These are phyloP conservation scores for Gryganskiella cystojenkinii DNA, from an alignment of 192 early-diverging fungal species.

Conservation along the genomic window DNA sequence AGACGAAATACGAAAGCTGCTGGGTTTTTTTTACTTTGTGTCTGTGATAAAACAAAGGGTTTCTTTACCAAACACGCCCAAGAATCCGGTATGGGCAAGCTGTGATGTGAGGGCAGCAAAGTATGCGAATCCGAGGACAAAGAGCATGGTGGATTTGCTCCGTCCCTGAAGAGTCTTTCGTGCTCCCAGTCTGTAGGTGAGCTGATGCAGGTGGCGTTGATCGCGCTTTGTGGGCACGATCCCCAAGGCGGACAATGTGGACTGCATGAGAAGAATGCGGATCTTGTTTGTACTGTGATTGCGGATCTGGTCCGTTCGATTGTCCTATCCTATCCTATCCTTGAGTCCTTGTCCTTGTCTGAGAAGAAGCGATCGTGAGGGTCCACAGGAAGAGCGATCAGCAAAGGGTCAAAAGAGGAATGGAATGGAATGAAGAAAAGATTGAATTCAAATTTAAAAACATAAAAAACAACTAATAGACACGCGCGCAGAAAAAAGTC, in stretches of 20 bases:
- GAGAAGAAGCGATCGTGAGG: too few species aligned
- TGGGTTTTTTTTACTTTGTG: too few species aligned
- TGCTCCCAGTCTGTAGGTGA: slow-evolving; percentile 38
- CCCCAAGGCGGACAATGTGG: slow-evolving; percentile 24
- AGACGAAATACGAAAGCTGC: neutral
- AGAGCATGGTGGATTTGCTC: slow-evolving; percentile 22
- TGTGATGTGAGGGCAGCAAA: slow-evolving; percentile 32
- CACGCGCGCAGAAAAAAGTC: too few species aligned
- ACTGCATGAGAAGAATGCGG: neutral
- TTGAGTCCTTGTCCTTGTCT: too few species aligned
- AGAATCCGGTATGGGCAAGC: slow-evolving; percentile 5
- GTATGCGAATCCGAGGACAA: slow-evolving; percentile 31
- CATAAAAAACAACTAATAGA: too few species aligned
- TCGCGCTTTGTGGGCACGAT: slow-evolving; percentile 43
- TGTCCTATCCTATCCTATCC: too few species aligned
- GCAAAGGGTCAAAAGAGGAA: neutral
- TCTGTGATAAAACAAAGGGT: neutral
- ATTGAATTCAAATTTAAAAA: too few species aligned
- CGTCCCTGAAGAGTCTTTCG: slow-evolving; percentile 30
- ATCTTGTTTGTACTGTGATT: too few species aligned
- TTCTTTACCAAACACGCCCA: neutral
- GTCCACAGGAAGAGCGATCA: neutral
- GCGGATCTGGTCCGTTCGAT: too few species aligned
- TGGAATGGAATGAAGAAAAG: neutral
- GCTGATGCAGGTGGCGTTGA: slow-evolving; percentile 31